Evolutionary conservation across 768 basidiomycete species (phyloP).

Genomic region (Phlebiopsis flavidoalba): DNA sequence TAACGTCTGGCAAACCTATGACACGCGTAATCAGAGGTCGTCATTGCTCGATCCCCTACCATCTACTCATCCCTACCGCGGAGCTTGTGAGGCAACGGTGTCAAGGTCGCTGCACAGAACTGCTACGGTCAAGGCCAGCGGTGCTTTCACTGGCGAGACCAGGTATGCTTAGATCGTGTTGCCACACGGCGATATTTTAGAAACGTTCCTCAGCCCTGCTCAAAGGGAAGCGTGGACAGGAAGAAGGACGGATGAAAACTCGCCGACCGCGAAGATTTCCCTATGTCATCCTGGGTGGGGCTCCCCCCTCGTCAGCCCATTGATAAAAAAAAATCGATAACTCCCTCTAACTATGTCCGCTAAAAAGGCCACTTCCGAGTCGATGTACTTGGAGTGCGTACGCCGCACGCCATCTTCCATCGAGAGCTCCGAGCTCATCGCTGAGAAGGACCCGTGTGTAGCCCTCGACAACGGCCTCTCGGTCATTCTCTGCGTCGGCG

Average conservation of each 20-base stretch:
- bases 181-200: not conserved
- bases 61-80: conserved; percentile 78
- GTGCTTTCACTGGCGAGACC: conserved; percentile 96
- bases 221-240: too few species aligned
- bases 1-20: not conserved
- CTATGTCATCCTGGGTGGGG: conserved; percentile 85
- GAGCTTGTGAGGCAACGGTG: conserved; percentile 54
- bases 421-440: conserved; percentile 80
- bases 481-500: conserved; percentile 95
- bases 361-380: conserved; percentile 88
- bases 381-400: too few species aligned
- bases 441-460: conserved; percentile 72
- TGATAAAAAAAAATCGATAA: not conserved
- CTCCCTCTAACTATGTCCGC: not conserved
- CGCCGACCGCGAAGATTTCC: conserved; percentile 78
- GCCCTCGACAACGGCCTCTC: conserved; percentile 71
- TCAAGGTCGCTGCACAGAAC: conserved; percentile 90
- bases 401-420: conserved; percentile 90
- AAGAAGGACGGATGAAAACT: too few species aligned
- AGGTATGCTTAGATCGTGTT: conserved; percentile 44
- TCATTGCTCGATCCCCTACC: conserved; percentile 84
- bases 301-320: not conserved
- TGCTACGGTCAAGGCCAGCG: conserved; percentile 72
- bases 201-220: conserved; percentile 44
- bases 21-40: conserved; percentile 60